Percentiles rank a stretch among this genome's conserved stretches.
These are phyloP conservation scores for Phyllosticta citriasiana DNA, from an alignment of 2,329 filamentous ascomycete species.

Conservation along the genomic window DNA sequence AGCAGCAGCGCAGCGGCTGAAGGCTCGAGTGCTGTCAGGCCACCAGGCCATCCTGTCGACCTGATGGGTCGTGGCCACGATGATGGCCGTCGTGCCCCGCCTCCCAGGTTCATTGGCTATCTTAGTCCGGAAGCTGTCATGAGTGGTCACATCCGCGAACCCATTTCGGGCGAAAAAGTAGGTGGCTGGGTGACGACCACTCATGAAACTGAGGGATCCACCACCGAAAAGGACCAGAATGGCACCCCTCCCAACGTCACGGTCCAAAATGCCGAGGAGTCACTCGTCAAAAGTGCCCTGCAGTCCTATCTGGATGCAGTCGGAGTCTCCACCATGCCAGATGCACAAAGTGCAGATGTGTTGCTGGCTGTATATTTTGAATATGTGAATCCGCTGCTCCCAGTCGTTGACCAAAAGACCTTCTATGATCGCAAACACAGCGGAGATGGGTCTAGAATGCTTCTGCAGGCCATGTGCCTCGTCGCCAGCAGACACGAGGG, in stretches of 20 bases:
- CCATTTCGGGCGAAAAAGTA: slow-evolving; percentile 17
- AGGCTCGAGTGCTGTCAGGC: not conserved
- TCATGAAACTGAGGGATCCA: slow-evolving; percentile 15
- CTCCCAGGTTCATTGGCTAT: slow-evolving; percentile 35
- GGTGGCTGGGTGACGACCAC: slow-evolving; percentile 24
- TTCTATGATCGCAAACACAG: slow-evolving; percentile 29
- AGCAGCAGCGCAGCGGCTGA: not conserved
- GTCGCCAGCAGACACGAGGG: slow-evolving; percentile 38
- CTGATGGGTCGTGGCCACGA: not conserved
- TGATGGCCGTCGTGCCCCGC: slow-evolving; percentile 16
- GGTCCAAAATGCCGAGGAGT: not conserved
- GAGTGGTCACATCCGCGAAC: slow-evolving; percentile 26
- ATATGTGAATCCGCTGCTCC: slow-evolving; percentile 37
- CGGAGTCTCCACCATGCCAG: slow-evolving; percentile 25
- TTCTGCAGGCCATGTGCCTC: slow-evolving; percentile 38
- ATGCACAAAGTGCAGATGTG: slow-evolving; percentile 24
- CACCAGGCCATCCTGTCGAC: not conserved
- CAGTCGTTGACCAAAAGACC: slow-evolving; percentile 34
- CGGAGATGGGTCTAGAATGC: slow-evolving; percentile 27
- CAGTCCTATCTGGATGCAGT: slow-evolving; percentile 28
- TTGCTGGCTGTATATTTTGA: slow-evolving; percentile 37
- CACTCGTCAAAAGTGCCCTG: slow-evolving; percentile 21
- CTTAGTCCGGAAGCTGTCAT: slow-evolving; percentile 39
- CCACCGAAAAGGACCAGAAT: not conserved
- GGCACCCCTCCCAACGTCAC: not conserved